phyloP scores from a whole-genome alignment of 345 rosid species.

The Populus tremula region DNA sequence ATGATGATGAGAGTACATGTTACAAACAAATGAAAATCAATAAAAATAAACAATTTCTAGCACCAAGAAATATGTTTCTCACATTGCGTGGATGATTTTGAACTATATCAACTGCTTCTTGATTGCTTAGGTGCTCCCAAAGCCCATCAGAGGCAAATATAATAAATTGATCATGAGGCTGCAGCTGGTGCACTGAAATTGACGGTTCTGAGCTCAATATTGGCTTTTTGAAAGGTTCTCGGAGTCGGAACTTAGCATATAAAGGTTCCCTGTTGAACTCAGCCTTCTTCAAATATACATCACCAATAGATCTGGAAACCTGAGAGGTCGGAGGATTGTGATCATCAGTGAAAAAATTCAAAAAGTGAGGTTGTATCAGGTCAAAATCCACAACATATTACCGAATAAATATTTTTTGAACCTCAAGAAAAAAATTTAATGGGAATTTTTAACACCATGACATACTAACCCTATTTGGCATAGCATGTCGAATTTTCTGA shows the following conservation, averaged over 20 bases:
- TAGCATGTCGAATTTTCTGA: background rate
- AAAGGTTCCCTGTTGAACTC: conserved; percentile 87
- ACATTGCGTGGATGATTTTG: conserved; percentile 61
- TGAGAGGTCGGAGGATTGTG: conserved; percentile 23
- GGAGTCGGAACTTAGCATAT: conserved; percentile 59
- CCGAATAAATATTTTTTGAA: background rate
- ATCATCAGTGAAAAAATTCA: conserved; percentile 9
- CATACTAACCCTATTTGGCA: background rate
- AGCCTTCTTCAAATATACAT: conserved; percentile 70
- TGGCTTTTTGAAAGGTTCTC: conserved; percentile 61
- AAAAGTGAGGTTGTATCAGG: conserved; percentile 10
- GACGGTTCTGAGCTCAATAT: conserved; percentile 75
- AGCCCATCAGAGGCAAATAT: conserved; percentile 88
- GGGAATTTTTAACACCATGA: background rate
- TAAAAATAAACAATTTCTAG: background rate
- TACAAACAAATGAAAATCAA: background rate
- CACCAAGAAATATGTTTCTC: conserved; percentile 21
- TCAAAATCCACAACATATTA: background rate
- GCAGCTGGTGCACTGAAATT: conserved; percentile 59
- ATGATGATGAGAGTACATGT: background rate
- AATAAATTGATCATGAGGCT: conserved; percentile 59
- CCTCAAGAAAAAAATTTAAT: background rate
- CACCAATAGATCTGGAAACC: conserved; percentile 85
- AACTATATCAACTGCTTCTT: conserved; percentile 76
- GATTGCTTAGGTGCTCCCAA: conserved; percentile 82